phyloP scores from a whole-genome alignment of 75 land plant genomes.

The Picea sitchensis region DNA sequence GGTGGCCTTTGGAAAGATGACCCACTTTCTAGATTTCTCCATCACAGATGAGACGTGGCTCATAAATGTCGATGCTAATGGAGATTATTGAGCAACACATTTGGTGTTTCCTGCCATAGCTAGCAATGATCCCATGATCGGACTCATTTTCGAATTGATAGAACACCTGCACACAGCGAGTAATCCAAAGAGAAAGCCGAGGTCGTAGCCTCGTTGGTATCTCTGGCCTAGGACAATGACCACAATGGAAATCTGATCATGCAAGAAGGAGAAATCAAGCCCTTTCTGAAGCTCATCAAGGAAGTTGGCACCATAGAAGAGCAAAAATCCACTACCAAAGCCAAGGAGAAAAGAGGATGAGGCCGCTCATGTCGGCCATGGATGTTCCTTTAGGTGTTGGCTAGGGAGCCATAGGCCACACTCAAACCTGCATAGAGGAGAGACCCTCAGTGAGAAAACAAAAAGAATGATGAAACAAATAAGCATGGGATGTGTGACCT shows the following conservation, averaged over 20 bases:
- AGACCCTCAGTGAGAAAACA: no score
- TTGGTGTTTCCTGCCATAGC: conserved; percentile 85
- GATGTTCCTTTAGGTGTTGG: no score
- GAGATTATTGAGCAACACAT: conserved; percentile 19
- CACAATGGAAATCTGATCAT: conserved; percentile 58
- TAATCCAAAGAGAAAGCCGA: conserved; percentile 39
- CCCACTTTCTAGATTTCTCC: conserved; percentile 49
- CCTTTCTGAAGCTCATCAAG: conserved; percentile 59
- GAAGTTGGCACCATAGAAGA: conserved; percentile 22
- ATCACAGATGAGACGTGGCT: conserved; percentile 79
- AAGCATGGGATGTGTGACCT: no score
- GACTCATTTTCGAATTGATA: conserved; percentile 82
- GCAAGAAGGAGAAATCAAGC: conserved; percentile 68
- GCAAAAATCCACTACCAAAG: conserved; percentile 53
- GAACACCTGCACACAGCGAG: conserved; percentile 47
- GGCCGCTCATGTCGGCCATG: no score
- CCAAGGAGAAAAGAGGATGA: conserved; percentile 54
- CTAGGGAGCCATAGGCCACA: no score
- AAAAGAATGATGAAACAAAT: no score
- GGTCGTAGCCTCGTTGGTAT: conserved; percentile 50
- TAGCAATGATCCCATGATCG: conserved; percentile 72
- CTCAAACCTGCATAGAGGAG: no score
- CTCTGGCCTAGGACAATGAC: conserved; percentile 59
- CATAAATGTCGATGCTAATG: conserved; percentile 53
- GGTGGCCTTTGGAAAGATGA: conserved; percentile 43